Conservation (phyloP, 2,329 filamentous ascomycete species). For the Polychaeton citri region DNA sequence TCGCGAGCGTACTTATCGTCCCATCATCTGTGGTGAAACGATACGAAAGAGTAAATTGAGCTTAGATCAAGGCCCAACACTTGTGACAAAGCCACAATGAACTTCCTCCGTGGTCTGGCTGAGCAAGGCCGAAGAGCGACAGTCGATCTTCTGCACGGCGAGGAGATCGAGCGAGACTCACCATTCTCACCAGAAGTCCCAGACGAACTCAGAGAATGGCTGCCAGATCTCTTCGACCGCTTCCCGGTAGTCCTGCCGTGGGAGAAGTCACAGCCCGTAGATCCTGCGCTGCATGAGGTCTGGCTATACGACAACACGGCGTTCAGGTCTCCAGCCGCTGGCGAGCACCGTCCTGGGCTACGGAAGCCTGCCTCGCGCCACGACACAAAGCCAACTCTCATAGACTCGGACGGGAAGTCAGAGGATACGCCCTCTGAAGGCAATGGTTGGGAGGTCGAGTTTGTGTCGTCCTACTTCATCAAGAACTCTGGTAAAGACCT, state of each 20-base stretch:
- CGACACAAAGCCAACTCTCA: conserved; percentile 8
- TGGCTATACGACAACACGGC: conserved; percentile 91
- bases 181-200: conserved; percentile 20
- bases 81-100: conserved; percentile 11
- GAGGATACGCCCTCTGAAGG: conserved; percentile 18
- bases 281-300: conserved; percentile 54
- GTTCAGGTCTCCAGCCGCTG: conserved; percentile 38
- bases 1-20: no score
- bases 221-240: conserved; percentile 22
- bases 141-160: conserved; percentile 13
- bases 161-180: conserved; percentile 14
- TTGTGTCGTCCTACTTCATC: conserved; percentile 70
- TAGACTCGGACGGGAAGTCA: conserved; percentile 1
- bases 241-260: conserved; percentile 42
- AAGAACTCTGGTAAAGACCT: conserved; percentile 54
- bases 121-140: conserved; percentile 15
- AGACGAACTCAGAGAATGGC: conserved; percentile 15
- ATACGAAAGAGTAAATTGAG: no score
- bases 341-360: conserved; percentile 11
- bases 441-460: conserved; percentile 62
- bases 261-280: conserved; percentile 29
- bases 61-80: no score
- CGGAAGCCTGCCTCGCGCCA: conserved; percentile 7
- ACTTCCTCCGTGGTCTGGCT: conserved; percentile 13
- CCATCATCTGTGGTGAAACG: no score